These are phyloP conservation scores for Acer campestre DNA, from an alignment of 345 rosid genomes.

Conservation along the genomic window DNA sequence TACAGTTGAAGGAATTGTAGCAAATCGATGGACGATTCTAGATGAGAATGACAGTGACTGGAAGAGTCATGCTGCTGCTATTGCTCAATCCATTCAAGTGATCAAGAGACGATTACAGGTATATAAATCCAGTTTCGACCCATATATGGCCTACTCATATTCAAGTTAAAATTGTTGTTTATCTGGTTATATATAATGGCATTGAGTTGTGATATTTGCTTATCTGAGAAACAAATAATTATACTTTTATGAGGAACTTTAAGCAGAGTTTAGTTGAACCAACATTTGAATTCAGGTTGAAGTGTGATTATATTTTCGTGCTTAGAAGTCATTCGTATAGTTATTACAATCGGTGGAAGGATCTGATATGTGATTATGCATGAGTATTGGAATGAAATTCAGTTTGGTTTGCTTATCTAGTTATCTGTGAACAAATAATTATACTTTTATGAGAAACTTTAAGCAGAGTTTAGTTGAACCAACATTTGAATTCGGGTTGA, in stretches of 20 bases:
- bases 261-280: not conserved
- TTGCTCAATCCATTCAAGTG: constrained; percentile 84
- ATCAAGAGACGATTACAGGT: constrained; percentile 96
- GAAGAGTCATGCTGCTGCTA: constrained; percentile 94
- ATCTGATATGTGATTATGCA: too few species aligned
- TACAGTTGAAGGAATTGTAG: constrained; percentile 73
- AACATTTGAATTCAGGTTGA: not conserved
- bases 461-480: not conserved
- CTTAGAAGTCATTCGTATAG: not conserved
- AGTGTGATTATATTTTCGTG: not conserved
- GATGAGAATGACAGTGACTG: constrained; percentile 85
- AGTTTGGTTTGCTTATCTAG: not conserved
- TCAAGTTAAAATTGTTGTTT: not conserved
- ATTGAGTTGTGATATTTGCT: constrained; percentile 3
- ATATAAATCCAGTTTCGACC: not conserved
- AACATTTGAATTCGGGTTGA: not conserved
- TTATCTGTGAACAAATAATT: not conserved
- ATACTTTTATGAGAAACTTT: not conserved
- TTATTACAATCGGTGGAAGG: too few species aligned
- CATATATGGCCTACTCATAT: not conserved
- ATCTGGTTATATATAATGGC: not conserved
- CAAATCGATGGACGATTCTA: constrained; percentile 72
- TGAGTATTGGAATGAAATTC: not conserved
- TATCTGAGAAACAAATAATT: not conserved
- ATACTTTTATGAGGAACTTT: not conserved